Evolutionary conservation across 176 grass and related monocot species (phyloP), one percentile per base, ranked within the genome.

Genomic region (Miscanthus lutarioriparius): DNA sequence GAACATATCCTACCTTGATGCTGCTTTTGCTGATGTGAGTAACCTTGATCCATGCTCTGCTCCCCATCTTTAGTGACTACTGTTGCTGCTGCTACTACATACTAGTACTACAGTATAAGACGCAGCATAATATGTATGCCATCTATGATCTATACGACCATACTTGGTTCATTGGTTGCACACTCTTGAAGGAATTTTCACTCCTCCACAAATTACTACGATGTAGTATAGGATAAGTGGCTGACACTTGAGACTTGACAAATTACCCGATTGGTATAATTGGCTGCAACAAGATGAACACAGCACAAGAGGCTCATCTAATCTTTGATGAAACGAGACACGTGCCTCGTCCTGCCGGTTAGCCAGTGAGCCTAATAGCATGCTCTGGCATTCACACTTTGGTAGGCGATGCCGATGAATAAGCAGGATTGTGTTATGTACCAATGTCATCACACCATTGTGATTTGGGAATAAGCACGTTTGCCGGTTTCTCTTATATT

Each of bases 1-100:
- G 87, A 95, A 89, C 68, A 91, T 98, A 72, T 91, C 96, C 37
- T 98, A 98, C 83, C 82, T 95, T 67, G 93, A 98, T 77, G 89
- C 91, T 38, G 96, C 96, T 22, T 98, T 89, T 41, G 70, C 91
- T 22, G 65, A 98, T 68, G 95, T 97, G 63, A 48, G 81, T 86
- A 2, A 8, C 2, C 13, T 56, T 48, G 13, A 48, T 15, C 2
- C 3, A 2, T 51, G 39, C 25, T 68, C 10, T 51, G 39, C 25
- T 68, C 2, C 7, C n/a, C 8, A 4, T 61, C 8, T 30, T 30
- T 30, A 30, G 1, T 30, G 28, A 30, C 28, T 30, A 30, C 28
- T 2, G n/a, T n/a, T n/a, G 28, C 28, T 30, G 28, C 28, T 30
- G 2, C 28, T 30, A 30, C 28, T 30, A 30, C 28, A 1, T 14